Conservation (phyloP, 345 rosid genomes). For the Gynandropsis gynandra region DNA sequence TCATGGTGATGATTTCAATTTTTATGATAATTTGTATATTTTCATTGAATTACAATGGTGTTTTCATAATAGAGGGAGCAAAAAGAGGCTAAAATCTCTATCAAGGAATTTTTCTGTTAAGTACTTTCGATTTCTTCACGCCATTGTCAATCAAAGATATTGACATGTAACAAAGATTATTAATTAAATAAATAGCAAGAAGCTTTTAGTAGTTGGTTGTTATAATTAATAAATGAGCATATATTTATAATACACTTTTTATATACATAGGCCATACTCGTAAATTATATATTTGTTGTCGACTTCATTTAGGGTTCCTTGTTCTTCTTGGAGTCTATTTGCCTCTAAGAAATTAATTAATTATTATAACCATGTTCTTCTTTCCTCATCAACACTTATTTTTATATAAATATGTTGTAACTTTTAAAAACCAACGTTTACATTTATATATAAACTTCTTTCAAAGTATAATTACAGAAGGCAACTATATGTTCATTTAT, state of each 20-base stretch:
- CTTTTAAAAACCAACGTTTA: too few species aligned
- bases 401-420: too few species aligned
- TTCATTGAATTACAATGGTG: too few species aligned
- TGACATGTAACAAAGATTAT: background rate
- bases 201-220: background rate
- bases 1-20: too few species aligned
- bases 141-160: background rate
- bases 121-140: constrained; percentile 21
- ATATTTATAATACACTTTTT: background rate
- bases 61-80: too few species aligned
- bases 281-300: too few species aligned
- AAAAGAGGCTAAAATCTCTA: constrained; percentile 10
- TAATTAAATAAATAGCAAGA: too few species aligned
- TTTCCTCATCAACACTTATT: background rate
- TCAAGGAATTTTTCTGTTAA: constrained; percentile 15
- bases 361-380: too few species aligned
- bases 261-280: constrained; percentile 9
- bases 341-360: background rate
- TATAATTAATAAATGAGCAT: background rate
- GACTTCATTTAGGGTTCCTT: constrained; percentile 14
- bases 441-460: too few species aligned
- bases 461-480: too few species aligned
- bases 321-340: background rate
- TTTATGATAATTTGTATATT: too few species aligned
- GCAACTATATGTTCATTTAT: too few species aligned